Base-by-base conservation (phyloP, 208 protist species). In the Trypanosoma caninum region DNA sequence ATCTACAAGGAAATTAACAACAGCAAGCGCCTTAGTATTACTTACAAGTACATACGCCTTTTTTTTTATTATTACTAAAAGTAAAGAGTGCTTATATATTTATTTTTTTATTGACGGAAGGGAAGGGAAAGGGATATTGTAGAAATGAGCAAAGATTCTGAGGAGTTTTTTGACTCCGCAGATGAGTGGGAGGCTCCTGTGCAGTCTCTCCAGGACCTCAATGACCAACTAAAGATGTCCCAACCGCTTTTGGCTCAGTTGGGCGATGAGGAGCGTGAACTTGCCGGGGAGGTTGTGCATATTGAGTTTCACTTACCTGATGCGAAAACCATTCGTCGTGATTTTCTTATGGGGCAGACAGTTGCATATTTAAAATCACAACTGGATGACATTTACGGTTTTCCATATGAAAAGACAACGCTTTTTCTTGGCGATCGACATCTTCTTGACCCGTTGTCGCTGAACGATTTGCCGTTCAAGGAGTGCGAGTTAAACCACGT, bases 341-440 rank as follows among this genome's bases (percentile, higher is more conserved):
- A 41, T 14, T 88, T 86, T 53, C 86, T 77, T 61, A 91, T 90
- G 80, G 84, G 88, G 10, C 83, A 95, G 61, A 92, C 73, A 25
- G 64, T 95, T 3, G 81, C 84, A 61, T 75, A 77, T 55, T 51
- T 95, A 22, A 95, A 95, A 62, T 56, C 78, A 38, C 55, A 77
- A 23, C 59, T 95, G 48, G 81, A 95, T 62, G 69, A 82, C 50
- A 14, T 59, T 14, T 42, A 66, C 42, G 74, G 58, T 6, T 55
- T 89, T 41, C 52, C 76, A 13, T 95, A 92, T 74, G 72, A 84
- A 16, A 68, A 53, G 48, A 91, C 82, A 18, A 75, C 59, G 22
- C 73, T 95, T 10, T 89, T 79, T 59, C 67, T 94, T 13, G 74
- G 63, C 3, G 76, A 86, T 13, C 69, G 72, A 34, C 25, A 76